A percentile compares a stretch with the other conserved stretches of the same genome.
Conservation (phyloP, 106 monocot species). For the Vanilla planifolia region DNA sequence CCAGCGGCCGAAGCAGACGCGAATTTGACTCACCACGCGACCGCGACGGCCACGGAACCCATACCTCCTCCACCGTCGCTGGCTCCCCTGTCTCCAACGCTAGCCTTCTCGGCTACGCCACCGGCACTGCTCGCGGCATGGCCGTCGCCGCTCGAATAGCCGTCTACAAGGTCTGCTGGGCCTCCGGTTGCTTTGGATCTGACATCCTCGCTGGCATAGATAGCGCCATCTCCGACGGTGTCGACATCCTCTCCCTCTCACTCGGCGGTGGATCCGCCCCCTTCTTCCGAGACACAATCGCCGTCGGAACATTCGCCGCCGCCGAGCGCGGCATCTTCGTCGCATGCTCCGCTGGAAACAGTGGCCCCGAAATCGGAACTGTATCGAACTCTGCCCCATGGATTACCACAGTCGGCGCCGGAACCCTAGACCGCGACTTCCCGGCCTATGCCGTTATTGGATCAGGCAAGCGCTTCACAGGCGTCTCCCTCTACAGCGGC, state of each 20-base stretch:
- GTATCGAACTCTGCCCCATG: constrained; percentile 52
- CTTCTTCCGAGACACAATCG: constrained; percentile 43
- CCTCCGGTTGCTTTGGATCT: constrained; percentile 49
- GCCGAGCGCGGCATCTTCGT: constrained; percentile 45
- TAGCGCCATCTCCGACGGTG: constrained; percentile 46
- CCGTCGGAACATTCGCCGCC: constrained; percentile 47
- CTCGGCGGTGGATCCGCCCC: constrained; percentile 51
- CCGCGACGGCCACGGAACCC: constrained; percentile 42
- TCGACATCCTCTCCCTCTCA: constrained; percentile 62
- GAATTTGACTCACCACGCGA: constrained; percentile 29
- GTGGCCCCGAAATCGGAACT: constrained; percentile 28
- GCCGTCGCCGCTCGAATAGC: constrained; percentile 34
- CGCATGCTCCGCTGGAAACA: constrained; percentile 59
- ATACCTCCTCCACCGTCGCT: constrained; percentile 32
- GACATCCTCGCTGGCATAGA: constrained; percentile 69
- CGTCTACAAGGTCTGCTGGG: constrained; percentile 66
- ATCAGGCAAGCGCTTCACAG: constrained; percentile 19
- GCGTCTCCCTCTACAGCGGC: constrained; percentile 52
- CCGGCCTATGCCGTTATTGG: constrained; percentile 35
- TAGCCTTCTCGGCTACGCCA: constrained; percentile 38
- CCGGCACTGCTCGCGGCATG: constrained; percentile 28
- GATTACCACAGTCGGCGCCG: constrained; percentile 62
- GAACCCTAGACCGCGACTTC: constrained; percentile 56
- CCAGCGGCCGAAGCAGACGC: not conserved
- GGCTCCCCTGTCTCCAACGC: constrained; percentile 21